These are phyloP conservation scores for Globisporangium paddicum DNA, from an alignment of 352 stramenopile genomes.

Conservation along the genomic window DNA sequence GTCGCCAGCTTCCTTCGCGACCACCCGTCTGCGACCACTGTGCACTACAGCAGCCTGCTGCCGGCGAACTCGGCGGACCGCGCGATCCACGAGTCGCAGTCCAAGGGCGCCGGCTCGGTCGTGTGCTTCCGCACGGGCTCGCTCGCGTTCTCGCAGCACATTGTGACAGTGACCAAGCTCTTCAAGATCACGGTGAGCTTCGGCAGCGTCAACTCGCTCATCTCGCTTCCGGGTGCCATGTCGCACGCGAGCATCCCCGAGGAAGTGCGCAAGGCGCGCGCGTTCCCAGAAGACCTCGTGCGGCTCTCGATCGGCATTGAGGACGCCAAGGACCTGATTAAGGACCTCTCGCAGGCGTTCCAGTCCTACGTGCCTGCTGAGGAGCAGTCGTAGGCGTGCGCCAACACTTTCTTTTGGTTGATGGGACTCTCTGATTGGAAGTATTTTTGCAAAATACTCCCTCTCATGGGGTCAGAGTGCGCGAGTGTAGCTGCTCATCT, in stretches of 20 bases:
- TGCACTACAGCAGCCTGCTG: constrained; percentile 91
- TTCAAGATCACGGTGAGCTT: constrained; percentile 95
- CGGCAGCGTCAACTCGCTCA: constrained; percentile 91
- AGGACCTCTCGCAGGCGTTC: constrained; percentile 90
- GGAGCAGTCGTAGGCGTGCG: constrained; percentile 1
- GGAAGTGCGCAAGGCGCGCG: constrained; percentile 86
- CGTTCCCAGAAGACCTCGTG: constrained; percentile 93
- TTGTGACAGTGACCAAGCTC: constrained; percentile 90
- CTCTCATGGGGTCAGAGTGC: constrained; percentile 20
- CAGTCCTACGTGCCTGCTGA: constrained; percentile 58
- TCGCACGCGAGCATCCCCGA: constrained; percentile 93
- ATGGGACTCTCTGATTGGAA: constrained; percentile 16
- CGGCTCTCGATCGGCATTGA: constrained; percentile 95
- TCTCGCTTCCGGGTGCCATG: constrained; percentile 92
- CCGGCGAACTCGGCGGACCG: constrained; percentile 56
- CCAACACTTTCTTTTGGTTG: neutral
- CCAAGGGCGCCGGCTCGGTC: constrained; percentile 81
- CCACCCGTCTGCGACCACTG: constrained; percentile 77
- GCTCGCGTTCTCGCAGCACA: constrained; percentile 84
- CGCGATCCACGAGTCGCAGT: constrained; percentile 84
- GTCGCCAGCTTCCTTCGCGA: constrained; percentile 88
- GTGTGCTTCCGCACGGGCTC: constrained; percentile 89
- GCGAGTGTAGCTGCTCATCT: too few relatives aligned
- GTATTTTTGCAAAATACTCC: neutral
- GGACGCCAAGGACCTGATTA: constrained; percentile 91